These are phyloP conservation scores for Aspergillus oerlinghausenensis DNA, from an alignment of 2,329 filamentous ascomycete genomes.

Conservation along the genomic window DNA sequence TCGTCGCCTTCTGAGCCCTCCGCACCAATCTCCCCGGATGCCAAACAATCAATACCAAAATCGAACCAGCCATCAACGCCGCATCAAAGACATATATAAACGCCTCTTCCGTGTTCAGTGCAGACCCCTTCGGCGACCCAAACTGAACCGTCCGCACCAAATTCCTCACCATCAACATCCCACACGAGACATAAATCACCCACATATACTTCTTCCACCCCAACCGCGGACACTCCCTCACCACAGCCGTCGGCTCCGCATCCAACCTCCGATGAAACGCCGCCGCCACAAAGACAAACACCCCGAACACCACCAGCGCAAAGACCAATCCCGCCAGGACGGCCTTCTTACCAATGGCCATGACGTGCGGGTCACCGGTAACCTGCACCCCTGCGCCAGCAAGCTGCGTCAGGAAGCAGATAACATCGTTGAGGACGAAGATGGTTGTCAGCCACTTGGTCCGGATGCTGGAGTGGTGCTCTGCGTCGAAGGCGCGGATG, in stretches of 20 bases:
- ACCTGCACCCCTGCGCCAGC: conserved; percentile 28
- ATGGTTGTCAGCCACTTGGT: conserved; percentile 34
- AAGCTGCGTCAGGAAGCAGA: conserved; percentile 32
- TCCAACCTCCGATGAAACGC: conserved; percentile 21
- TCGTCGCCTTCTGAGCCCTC: conserved; percentile 10
- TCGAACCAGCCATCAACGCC: conserved; percentile 21
- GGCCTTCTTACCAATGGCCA: conserved; percentile 21
- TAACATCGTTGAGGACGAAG: conserved; percentile 34
- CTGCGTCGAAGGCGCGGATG: conserved; percentile 32
- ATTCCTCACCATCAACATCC: conserved; percentile 24
- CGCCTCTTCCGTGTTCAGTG: conserved; percentile 21
- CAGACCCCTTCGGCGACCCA: conserved; percentile 8
- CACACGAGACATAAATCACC: conserved; percentile 23
- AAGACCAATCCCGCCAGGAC: conserved; percentile 28
- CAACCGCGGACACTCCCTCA: conserved; percentile 10
- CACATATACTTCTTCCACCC: conserved; percentile 26
- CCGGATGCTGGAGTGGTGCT: conserved; percentile 32
- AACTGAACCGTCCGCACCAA: conserved; percentile 28
- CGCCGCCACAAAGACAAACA: conserved; percentile 23
- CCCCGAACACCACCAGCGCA: conserved; percentile 23
- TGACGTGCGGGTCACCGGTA: conserved; percentile 16
- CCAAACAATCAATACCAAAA: conserved; percentile 19
- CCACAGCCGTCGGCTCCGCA: conserved; percentile 10
- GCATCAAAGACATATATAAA: conserved; percentile 33
- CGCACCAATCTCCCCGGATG: conserved; percentile 21